phyloP scores from a whole-genome alignment of 2,329 filamentous ascomycete species.

The Colletotrichum sp. region DNA sequence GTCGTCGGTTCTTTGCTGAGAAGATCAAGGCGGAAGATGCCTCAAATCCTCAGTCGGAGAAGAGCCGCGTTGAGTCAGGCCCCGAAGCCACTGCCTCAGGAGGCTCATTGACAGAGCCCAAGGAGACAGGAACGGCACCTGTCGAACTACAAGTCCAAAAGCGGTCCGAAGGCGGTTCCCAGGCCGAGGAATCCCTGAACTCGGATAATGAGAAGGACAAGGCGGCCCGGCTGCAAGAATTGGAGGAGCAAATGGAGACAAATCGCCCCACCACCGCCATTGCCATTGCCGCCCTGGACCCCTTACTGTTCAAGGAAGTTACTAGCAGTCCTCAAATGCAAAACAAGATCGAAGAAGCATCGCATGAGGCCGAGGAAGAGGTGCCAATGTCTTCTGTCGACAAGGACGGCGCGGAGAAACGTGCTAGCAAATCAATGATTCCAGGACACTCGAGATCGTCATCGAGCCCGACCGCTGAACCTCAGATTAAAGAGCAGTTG shows the following conservation, averaged over 20 bases:
- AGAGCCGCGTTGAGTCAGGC: neutral
- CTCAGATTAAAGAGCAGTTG: conserved; percentile 7
- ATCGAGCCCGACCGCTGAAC: neutral
- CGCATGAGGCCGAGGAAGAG: neutral
- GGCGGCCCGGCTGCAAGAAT: neutral
- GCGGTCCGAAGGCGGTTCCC: neutral
- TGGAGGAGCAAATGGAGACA: neutral
- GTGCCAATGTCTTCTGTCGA: neutral
- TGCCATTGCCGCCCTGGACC: neutral
- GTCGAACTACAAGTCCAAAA: neutral
- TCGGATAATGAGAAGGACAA: neutral
- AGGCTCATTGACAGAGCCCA: neutral
- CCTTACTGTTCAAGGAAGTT: neutral
- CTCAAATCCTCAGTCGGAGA: neutral
- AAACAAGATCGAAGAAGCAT: neutral
- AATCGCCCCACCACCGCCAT: neutral
- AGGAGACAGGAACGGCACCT: neutral
- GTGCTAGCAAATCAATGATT: neutral
- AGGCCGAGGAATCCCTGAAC: neutral
- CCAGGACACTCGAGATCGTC: neutral
- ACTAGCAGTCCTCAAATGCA: neutral
- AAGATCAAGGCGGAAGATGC: neutral
- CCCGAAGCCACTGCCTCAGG: neutral
- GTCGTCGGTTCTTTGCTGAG: neutral
- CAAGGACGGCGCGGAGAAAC: neutral